Evolutionary conservation across 108 stramenopile genomes (phyloP), one percentile per base, ranked within the genome.

Genomic region (Nannochloropsis salina): DNA sequence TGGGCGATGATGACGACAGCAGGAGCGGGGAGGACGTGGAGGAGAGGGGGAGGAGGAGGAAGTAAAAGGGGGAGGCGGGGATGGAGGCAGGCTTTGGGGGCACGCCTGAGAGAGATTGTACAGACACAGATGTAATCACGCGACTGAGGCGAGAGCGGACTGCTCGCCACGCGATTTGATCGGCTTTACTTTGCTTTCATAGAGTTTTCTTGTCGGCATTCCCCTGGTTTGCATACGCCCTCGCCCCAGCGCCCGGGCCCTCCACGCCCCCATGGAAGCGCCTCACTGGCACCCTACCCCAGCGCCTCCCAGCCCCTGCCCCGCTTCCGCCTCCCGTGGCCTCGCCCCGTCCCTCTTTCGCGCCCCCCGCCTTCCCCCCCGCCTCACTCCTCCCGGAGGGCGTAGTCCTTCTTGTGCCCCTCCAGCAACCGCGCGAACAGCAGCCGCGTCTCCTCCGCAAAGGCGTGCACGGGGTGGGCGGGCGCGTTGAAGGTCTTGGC

Each of bases 151-250:
- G 81, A 82, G 15, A 6, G 4, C 42, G 15, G 45, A 6, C 84
- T 80, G 12, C 12, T 80, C 84, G 43, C 15, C 12, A 80, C 43
- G 2, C 80, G 84, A 31, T 85, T 43, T n/a, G 42, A 80, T 43
- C 6, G 44, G 41, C 80, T 79, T 80, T 80, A 80, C 43, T 85
- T 79, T 80, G 80, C 84, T 40, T 80, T 80, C 42, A 85, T 85
- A 80, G 80, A 85, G 43, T 80, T 11, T 11, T 80, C 84, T 79
- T 85, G 79, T n/a, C 84, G 80, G 31, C 80, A 44, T 6, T 80
- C 84, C 84, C 80, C 80, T 1, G 11, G 5, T 44, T 44, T 18
- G 61, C 61, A 18, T 18, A 18, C 12, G 11, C 18, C 61, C 12
- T 11, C 11, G 61, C 12, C 61, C 12, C 12, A 11, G 18, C 61